phyloP scores from a whole-genome alignment of 2,329 filamentous ascomycete species.

The Colletotrichum simmondsii region DNA sequence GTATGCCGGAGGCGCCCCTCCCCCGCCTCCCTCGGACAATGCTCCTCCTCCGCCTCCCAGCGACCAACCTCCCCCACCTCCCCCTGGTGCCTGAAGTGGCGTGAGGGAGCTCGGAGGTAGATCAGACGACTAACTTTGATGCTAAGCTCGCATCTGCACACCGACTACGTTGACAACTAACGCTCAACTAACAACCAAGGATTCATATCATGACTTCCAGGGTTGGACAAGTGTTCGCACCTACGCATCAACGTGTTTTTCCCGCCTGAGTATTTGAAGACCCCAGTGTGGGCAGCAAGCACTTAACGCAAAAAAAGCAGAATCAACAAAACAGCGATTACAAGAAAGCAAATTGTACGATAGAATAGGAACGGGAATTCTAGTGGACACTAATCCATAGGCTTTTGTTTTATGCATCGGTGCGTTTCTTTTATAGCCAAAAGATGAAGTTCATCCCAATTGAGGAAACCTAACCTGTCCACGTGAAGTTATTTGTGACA shows the following conservation, averaged over 20 bases:
- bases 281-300: neutral
- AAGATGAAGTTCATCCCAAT: conserved; percentile 11
- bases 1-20: conserved; percentile 63
- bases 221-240: conserved; percentile 6
- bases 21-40: conserved; percentile 65
- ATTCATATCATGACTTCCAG: conserved; percentile 10
- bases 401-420: conserved; percentile 11
- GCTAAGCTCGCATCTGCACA: neutral
- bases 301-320: neutral
- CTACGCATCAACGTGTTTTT: neutral
- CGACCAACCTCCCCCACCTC: conserved; percentile 72
- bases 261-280: neutral
- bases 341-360: conserved; percentile 21
- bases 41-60: conserved; percentile 71
- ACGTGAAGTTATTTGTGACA: neutral
- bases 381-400: conserved; percentile 27
- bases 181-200: conserved; percentile 30
- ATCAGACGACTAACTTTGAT: conserved; percentile 19
- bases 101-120: neutral
- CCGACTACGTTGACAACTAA: conserved; percentile 15
- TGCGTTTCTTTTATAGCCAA: neutral
- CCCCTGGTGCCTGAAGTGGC: conserved; percentile 58
- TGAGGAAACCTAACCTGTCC: neutral
- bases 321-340: conserved; percentile 3
- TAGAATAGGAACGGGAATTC: conserved; percentile 11